Evolutionary conservation across 1,139 yeast genomes (phyloP), one percentile per base, ranked within the genome.

Genomic region (Scheffersomyces lignicola): DNA sequence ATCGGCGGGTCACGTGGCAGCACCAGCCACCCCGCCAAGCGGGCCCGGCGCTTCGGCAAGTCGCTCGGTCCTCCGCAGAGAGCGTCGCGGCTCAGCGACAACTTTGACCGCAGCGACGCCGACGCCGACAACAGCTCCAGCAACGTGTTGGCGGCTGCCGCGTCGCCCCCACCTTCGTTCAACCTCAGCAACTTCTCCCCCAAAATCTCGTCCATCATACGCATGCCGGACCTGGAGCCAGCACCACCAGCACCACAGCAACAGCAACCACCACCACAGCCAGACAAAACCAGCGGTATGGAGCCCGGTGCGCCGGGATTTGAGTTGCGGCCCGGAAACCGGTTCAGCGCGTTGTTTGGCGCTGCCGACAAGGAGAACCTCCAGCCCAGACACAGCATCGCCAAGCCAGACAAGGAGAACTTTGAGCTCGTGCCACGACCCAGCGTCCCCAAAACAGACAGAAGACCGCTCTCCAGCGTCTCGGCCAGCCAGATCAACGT

Each of bases 31-130:
- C 14, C 20, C 5, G 20, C 29, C 33, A 59, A 60, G 43, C 61
- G 69, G 2, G 50, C 61, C 2, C 48, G 70, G 41, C 44, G 67
- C 34, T 62, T 65, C 37, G 68, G 70, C 5, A 59, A 54, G 40
- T 40, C 56, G 7, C 45, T 69, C 34, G 76, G 75, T 0, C 71
- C 70, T 3, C 73, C 73, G 1, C 58, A 64, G 43, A 48, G 73
- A 27, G 66, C 65, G 3, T 48, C 59, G 7, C 50, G 58, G 18
- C 18, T 26, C 4, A 26, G 29, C 18, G 29, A 26, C 11, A 26
- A 26, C 18, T 26, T 16, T 26, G 29, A 26, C 18, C 16, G 13
- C 25, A 13, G 9, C 4, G 22, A 27, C 3, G 14, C 7, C 6
- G 24, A 31, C 25, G 6, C 18, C 11, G 24, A 15, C 12, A 29